Evolutionary conservation across 1,139 yeast species (phyloP).

Genomic region (Fermentozyma sake): DNA sequence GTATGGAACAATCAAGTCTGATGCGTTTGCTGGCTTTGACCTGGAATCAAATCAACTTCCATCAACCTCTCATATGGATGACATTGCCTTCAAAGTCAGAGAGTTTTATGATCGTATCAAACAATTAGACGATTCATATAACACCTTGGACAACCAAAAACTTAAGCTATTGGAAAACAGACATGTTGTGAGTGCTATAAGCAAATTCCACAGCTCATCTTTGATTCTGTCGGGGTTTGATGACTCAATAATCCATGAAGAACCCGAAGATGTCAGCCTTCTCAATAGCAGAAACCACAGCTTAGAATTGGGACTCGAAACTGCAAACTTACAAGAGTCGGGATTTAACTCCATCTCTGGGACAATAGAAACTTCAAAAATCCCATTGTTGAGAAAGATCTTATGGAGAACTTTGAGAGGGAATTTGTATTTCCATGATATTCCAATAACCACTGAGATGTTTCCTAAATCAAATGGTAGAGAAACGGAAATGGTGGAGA

Average conservation of each 20-base stretch:
- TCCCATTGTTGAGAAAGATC: constrained; percentile 45
- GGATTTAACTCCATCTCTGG: constrained; percentile 49
- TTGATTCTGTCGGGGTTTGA: constrained; percentile 11
- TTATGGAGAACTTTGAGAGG: constrained; percentile 56
- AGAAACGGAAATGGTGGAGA: constrained; percentile 46
- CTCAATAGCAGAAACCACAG: constrained; percentile 22
- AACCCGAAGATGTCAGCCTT: constrained; percentile 32
- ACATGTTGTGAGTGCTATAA: constrained; percentile 15
- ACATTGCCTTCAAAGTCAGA: constrained; percentile 10
- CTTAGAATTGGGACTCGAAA: constrained; percentile 23
- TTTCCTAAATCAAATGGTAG: constrained; percentile 34
- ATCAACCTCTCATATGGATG: constrained; percentile 16
- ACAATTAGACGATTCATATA: constrained; percentile 20
- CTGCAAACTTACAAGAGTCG: constrained; percentile 41
- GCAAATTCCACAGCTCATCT: constrained; percentile 13
- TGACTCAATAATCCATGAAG: constrained; percentile 12
- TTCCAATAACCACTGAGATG: constrained; percentile 37
- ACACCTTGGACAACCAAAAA: constrained; percentile 12
- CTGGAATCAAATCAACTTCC: constrained; percentile 13
- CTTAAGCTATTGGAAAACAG: constrained; percentile 16
- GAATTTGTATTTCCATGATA: constrained; percentile 46
- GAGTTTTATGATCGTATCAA: constrained; percentile 15
- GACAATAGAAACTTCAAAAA: constrained; percentile 40
- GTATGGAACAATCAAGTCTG: constrained; percentile 12
- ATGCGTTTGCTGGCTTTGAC: constrained; percentile 9